Evolutionary conservation across 2,329 filamentous ascomycete genomes (phyloP), one percentile per base, ranked within the genome.

Genomic region (Cordyceps cateniannulata): DNA sequence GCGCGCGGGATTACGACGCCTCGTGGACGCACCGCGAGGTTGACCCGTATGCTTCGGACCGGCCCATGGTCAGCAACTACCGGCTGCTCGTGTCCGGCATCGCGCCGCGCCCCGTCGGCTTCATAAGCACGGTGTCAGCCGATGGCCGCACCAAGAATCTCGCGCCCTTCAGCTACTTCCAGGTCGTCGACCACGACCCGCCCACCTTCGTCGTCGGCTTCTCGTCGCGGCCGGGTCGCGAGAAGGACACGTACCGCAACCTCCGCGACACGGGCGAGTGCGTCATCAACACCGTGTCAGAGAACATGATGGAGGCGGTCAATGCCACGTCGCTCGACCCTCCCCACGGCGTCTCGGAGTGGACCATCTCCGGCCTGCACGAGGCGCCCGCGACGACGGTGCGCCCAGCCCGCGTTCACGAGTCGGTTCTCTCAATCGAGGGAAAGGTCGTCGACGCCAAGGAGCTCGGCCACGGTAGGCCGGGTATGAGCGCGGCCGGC

Each of bases 51-150:
- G 87, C 82, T 60, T 76, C 85, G 35, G 88, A 87, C 29, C 81
- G 92, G 0, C 82, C 86, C 0, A 76, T 85, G 0, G 77, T 81
- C 0, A 85, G 83, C 73, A 96, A 96, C 77, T 96, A 96, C 81
- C 93, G 93, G 72, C 82, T 96, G 2, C 77, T 96, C 29, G 92
- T 96, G 69, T 88, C 85, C 3, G 87, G 84, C 45, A 86, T 96
- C 66, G 83, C 92, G 2, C 92, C 92, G 1, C 83, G 92, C 12
- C 92, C 92, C 2, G 85, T 96, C 67, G 82, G 80, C 2, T 81
- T 85, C 69, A 70, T 85, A 8, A 82, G 79, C 24, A 83, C 83
- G 3, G 65, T 74, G 20, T 78, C 78, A 2, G 68, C 69, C 2
- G 88, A 91, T 68, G 89, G 88, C 18, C 73, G 69, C 55, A 79